Conservation (phyloP, 1,284 basidiomycete species). For the Laetiporus sulphureus region DNA sequence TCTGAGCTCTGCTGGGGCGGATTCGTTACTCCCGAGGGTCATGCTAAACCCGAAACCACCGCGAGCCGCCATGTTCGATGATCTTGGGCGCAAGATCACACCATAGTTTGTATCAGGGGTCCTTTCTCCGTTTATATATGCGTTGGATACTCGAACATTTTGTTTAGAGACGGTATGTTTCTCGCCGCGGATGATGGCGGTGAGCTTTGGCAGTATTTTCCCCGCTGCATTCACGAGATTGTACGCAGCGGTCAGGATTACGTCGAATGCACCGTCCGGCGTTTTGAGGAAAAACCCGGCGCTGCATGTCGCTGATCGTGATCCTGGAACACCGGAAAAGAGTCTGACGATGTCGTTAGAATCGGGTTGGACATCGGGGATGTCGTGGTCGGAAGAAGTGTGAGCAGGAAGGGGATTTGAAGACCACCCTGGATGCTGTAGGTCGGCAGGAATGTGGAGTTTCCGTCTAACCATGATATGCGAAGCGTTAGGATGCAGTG, state of each 20-base stretch:
- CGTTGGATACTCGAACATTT: background rate
- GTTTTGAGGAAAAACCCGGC: slow-evolving; percentile 6
- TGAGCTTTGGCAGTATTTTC: background rate
- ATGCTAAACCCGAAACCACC: no score
- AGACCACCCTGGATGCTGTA: background rate
- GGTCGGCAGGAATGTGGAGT: no score
- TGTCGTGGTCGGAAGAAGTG: no score
- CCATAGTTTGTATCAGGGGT: background rate
- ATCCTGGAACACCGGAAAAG: no score
- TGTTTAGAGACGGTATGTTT: background rate
- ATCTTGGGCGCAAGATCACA: no score
- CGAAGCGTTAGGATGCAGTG: no score
- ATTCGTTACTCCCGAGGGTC: no score
- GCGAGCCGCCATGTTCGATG: no score
- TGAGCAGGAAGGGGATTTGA: no score
- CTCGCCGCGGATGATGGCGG: background rate
- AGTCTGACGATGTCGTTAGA: no score
- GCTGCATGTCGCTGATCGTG: background rate
- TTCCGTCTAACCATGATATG: no score
- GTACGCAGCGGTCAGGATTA: slow-evolving; percentile 7
- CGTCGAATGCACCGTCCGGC: background rate
- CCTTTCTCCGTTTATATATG: background rate
- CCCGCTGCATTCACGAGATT: slow-evolving; percentile 1
- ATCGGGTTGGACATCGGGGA: background rate
- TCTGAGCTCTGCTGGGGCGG: no score